Base-by-base conservation (phyloP, 371 early-diverging fungal species). In the Rhizomucor miehei region DNA sequence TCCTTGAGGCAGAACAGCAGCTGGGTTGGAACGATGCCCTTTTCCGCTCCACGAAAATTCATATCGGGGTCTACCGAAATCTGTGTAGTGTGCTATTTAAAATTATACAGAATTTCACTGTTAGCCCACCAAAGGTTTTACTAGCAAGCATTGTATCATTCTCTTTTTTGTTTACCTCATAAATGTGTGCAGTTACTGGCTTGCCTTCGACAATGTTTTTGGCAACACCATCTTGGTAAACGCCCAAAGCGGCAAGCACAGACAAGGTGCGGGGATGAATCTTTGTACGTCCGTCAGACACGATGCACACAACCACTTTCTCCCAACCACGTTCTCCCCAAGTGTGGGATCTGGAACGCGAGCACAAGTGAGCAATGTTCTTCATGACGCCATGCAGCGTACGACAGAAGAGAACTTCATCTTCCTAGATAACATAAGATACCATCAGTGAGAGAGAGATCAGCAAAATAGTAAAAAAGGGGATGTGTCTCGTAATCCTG, bases 301-400 rank as follows among this genome's bases (percentile, higher is more conserved):
- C 90, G 53, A 93, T 84, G 62, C 95, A 95, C 35, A 97, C 91
- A n/a, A 92, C 90, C 3, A 93, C 87, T 62, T 95, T 93, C 63
- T 94, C 83, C 97, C 97, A 97, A 0, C 92, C 92, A 14, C 91
- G 84, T 17, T 77, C 68, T 13, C 95, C 95, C 95, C 95, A 96
- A 4, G 83, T 88, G 40, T 71, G 63, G 49, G 90, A 90, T 48
- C 88, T 80, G 34, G 81, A 82, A 52, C 92, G 85, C 43, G 85
- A 77, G 67, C 92, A 92, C 51, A 97, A 66, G 65, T 96, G 89
- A 4, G 87, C 76, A 67, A 97, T 93, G 73, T 97, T 97, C 63
- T 90, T 93, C 82, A 89, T 87, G 44, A 94, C 88, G 38, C 92
- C 88, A 52, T 85, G 79, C 85, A 94, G 89, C 10, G 96, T 91